Evolutionary conservation across 305 asterid genomes (phyloP).

Genomic region (Fraxinus floribunda): DNA sequence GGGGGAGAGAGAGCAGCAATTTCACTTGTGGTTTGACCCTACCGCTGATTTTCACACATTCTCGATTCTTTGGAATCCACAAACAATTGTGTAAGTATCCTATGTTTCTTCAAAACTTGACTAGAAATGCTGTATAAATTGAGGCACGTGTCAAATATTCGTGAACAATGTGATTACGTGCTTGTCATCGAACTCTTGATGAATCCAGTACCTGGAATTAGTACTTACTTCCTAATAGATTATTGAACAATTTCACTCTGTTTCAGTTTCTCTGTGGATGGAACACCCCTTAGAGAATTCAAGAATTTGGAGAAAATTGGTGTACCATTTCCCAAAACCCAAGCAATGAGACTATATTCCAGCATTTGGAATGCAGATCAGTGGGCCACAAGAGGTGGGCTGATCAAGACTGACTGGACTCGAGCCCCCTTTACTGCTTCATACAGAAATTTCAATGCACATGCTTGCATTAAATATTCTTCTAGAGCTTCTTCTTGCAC

Average conservation of each 20-base stretch:
- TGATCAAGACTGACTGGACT: conserved; percentile 58
- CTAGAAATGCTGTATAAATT: too few species aligned
- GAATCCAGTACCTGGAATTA: too few species aligned
- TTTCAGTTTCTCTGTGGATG: conserved; percentile 54
- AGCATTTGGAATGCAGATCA: conserved; percentile 74
- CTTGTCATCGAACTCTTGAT: too few species aligned
- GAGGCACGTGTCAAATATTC: too few species aligned
- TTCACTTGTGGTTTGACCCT: conserved; percentile 67
- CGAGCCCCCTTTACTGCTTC: conserved; percentile 63
- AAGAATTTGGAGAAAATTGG: conserved; percentile 51
- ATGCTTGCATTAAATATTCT: conserved; percentile 32
- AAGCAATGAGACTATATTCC: conserved; percentile 69
- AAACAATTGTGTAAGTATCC: conserved; percentile 45
- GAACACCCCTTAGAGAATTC: conserved; percentile 60
- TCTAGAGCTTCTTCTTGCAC: conserved; percentile 24
- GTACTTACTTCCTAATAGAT: too few species aligned
- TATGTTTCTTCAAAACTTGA: not conserved
- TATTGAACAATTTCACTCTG: not conserved
- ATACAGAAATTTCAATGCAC: conserved; percentile 46
- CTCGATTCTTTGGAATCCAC: conserved; percentile 57
- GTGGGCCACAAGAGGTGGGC: conserved; percentile 74
- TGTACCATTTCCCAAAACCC: conserved; percentile 49
- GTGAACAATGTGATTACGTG: too few species aligned
- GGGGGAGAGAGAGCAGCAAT: conserved; percentile 64
- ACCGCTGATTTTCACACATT: conserved; percentile 56